Conservation (phyloP, 129 eudicot species). For the Glebionis coronaria region DNA sequence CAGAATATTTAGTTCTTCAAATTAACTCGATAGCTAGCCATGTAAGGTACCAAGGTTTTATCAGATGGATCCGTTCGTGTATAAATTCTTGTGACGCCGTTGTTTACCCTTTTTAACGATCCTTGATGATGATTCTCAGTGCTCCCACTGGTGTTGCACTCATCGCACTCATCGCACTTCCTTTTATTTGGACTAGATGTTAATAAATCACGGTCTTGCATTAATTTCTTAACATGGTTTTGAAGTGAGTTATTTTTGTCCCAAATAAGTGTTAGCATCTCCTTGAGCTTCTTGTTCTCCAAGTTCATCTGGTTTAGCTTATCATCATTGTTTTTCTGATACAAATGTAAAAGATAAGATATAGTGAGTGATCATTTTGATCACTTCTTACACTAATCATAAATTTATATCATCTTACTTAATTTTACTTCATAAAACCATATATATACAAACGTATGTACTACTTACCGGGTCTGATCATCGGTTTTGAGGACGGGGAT, state of each 20-base stretch:
- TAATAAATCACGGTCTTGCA: conserved; percentile 10
- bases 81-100: conserved; percentile 16
- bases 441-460: neutral
- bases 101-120: conserved; percentile 17
- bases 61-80: conserved; percentile 16
- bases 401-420: too few relatives aligned
- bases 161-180: conserved; percentile 28
- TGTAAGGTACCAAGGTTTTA: conserved; percentile 20
- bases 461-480: conserved; percentile 21
- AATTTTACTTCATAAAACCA: too few relatives aligned
- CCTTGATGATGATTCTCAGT: conserved; percentile 32
- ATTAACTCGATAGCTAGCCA: conserved; percentile 7
- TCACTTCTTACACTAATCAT: too few relatives aligned
- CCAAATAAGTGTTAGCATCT: conserved; percentile 59
- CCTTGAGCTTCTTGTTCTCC: conserved; percentile 82
- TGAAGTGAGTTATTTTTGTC: conserved; percentile 68
- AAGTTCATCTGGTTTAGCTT: conserved; percentile 63
- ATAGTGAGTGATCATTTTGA: neutral
- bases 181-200: conserved; percentile 19
- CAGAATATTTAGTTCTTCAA: conserved; percentile 36
- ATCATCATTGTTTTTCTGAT: conserved; percentile 25
- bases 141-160: conserved; percentile 7
- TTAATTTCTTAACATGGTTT: conserved; percentile 43
- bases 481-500: conserved; percentile 16
- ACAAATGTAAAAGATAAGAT: neutral